These are phyloP conservation scores for Komagataella pseudopastoris DNA, from an alignment of 805 yeast species.

Conservation along the genomic window DNA sequence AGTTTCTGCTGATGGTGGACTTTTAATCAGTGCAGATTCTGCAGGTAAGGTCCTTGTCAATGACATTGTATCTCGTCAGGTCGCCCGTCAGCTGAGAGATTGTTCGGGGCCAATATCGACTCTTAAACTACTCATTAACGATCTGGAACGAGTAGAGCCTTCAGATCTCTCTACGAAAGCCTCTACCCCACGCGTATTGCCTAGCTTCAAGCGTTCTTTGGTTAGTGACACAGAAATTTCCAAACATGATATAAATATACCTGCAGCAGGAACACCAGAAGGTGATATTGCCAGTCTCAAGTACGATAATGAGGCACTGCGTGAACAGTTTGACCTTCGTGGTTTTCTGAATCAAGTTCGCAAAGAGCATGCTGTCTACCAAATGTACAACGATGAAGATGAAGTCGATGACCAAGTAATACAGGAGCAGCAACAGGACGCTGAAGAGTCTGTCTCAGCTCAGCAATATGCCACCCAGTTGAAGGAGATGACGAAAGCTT, in stretches of 20 bases:
- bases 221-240: constrained; percentile 23
- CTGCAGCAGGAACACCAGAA: constrained; percentile 14
- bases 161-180: neutral
- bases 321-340: constrained; percentile 25
- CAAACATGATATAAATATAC: constrained; percentile 24
- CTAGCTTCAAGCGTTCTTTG: constrained; percentile 50
- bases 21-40: constrained; percentile 59
- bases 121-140: neutral
- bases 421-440: constrained; percentile 7
- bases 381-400: constrained; percentile 23
- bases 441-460: constrained; percentile 17
- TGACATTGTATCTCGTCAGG: constrained; percentile 62
- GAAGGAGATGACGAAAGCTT: constrained; percentile 39
- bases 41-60: constrained; percentile 54
- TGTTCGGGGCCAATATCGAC: neutral
- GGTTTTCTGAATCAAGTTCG: constrained; percentile 34
- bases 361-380: constrained; percentile 38
- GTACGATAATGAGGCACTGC: constrained; percentile 8
- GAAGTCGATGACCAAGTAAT: constrained; percentile 20
- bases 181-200: constrained; percentile 27
- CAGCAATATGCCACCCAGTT: constrained; percentile 19
- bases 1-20: constrained; percentile 64
- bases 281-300: constrained; percentile 7
- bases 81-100: constrained; percentile 22
- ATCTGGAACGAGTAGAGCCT: neutral